Evolutionary conservation across 106 monocot genomes (phyloP), one percentile per base, ranked within the genome.

Genomic region (Apostasia ramifera): DNA sequence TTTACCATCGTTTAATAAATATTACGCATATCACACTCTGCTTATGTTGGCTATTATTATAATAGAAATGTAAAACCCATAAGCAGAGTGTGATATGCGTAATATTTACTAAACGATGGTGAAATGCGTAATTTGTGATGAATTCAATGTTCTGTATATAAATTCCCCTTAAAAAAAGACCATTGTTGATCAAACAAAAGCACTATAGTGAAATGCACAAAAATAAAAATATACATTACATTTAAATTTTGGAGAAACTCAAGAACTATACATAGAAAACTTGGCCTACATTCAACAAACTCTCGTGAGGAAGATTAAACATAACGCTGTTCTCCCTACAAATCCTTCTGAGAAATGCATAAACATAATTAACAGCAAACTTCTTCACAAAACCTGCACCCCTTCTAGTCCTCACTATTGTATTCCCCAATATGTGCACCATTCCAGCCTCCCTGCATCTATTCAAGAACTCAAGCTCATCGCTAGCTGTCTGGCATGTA

Each of bases 341-440:
- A 48, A 83, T 76, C 57, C 78, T 81, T 67, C 78, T 70, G 1
- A 87, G 73, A 43, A 87, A 87, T 2, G 87, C 80, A 49, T 83
- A 87, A 6, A 87, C 53, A 49, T 87, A 83, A 70, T 83, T 72
- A 5, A 87, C 75, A 2, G 80, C 78, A 59, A 87, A 37, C 68
- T 70, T 87, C 69, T 83, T 87, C 0, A 81, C 4, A 44, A 75
- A 38, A 10, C 66, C 60, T 3, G 83, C 81, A 45, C 73, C 75
- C 42, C 78, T 75, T 40, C 66, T 63, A 1, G 87, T 75, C 63
- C 80, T 81, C 54, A 83, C 59, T 3, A 88, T 65, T 0, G 88
- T 84, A 52, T 88, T 81, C 51, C 88, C 83, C 48, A 84, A 47
- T 41, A 88, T 84, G 55, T 88, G 88, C 62, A 88, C 88, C 61